Conservation (phyloP, 768 basidiomycete species). For the Boletus pseudopeckii region DNA sequence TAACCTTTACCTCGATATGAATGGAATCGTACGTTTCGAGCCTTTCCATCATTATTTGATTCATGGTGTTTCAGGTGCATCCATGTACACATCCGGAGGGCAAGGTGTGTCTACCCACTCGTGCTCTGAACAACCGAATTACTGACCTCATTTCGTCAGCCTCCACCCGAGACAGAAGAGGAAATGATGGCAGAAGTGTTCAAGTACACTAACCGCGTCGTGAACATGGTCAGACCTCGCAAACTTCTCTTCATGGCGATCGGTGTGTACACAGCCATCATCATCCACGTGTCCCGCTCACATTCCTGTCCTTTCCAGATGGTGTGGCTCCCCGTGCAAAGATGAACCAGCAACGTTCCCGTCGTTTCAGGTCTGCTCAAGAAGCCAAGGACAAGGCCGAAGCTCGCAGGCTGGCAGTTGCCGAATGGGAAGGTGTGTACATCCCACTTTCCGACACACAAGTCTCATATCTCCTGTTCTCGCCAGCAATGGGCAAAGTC, state of each 20-base stretch:
- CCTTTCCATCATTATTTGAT: neutral
- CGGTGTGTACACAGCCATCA: slow-evolving; percentile 48
- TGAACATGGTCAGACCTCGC: slow-evolving; percentile 94
- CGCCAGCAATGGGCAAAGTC: slow-evolving; percentile 86
- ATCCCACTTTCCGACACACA: neutral
- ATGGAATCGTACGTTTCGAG: slow-evolving; percentile 75
- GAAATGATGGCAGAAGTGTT: slow-evolving; percentile 99
- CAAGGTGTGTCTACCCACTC: slow-evolving; percentile 49
- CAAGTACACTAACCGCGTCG: slow-evolving; percentile 93
- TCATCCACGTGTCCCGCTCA: neutral
- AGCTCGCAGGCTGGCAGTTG: slow-evolving; percentile 76
- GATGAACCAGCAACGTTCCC: slow-evolving; percentile 99
- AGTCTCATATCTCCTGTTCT: neutral
- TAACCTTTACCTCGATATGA: slow-evolving; percentile 98
- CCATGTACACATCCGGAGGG: slow-evolving; percentile 99
- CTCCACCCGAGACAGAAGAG: slow-evolving; percentile 95
- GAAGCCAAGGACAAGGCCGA: slow-evolving; percentile 95
- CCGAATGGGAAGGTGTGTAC: slow-evolving; percentile 75
- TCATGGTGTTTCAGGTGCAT: slow-evolving; percentile 61
- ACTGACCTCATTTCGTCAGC: slow-evolving; percentile 42
- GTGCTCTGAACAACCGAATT: neutral
- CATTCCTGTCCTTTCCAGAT: slow-evolving; percentile 45
- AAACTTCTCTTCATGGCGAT: slow-evolving; percentile 98
- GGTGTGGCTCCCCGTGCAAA: slow-evolving; percentile 98
- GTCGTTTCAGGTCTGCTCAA: slow-evolving; percentile 92